phyloP scores from a whole-genome alignment of 2,329 filamentous ascomycete species.

The Chaetothyriales sp. region DNA sequence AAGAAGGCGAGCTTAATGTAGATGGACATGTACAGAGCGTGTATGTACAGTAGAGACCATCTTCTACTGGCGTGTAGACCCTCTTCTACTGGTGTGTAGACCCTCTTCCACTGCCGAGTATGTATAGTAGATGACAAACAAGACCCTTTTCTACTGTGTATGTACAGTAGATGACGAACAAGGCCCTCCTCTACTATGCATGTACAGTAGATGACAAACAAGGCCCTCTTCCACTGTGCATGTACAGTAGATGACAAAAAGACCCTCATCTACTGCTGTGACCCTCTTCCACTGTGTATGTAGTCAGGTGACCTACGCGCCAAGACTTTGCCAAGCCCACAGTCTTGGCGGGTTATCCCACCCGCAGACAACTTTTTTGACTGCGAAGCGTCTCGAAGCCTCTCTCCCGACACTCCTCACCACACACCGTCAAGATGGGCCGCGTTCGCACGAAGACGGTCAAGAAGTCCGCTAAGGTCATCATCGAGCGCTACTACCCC shows the following conservation, averaged over 20 bases:
- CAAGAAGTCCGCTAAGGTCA: constrained; percentile 92
- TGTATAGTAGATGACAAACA: neutral
- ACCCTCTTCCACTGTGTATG: too few relatives aligned
- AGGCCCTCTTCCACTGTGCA: too few relatives aligned
- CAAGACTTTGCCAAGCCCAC: neutral
- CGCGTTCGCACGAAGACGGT: constrained; percentile 47
- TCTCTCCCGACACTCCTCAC: neutral
- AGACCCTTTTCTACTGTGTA: neutral
- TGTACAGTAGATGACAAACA: neutral
- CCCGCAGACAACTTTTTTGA: neutral
- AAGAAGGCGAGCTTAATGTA: neutral
- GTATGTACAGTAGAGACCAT: too few relatives aligned
- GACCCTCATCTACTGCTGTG: too few relatives aligned
- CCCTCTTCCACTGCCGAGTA: too few relatives aligned
- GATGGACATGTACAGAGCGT: neutral
- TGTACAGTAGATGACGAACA: too few relatives aligned
- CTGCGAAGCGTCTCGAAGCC: neutral
- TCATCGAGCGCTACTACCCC: constrained; percentile 98
- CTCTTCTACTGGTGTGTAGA: too few relatives aligned
- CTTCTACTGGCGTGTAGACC: too few relatives aligned
- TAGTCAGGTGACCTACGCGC: neutral
- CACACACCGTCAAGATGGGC: constrained; percentile 32
- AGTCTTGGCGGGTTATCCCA: neutral
- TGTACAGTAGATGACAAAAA: too few relatives aligned
- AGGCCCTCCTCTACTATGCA: too few relatives aligned